Evolutionary conservation across 371 early-diverging fungal species (phyloP), one percentile per base, ranked within the genome.

Genomic region (Dinochytrium kinnereticum): DNA sequence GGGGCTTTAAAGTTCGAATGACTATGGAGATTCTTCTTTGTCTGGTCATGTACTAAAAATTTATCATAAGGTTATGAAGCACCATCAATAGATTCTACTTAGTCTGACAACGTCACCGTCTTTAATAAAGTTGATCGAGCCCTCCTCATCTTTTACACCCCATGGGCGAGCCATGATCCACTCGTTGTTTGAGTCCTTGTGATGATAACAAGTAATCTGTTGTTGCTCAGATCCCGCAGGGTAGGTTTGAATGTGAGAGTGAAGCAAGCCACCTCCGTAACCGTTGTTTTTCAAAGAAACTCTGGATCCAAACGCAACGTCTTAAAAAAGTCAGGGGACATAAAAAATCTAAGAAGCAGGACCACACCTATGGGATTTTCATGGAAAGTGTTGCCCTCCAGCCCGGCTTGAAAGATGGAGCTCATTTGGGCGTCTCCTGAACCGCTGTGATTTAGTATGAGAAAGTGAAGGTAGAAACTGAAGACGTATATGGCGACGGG

Each of bases 351-450:
- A 64, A 39, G 28, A 38, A 67, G 33, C 28, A 64, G 36, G n/a
- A 39, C 19, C 31, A 36, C 0, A 82, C 83, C 51, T 86, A 96
- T 84, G 17, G 98, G 98, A 76, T 94, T 95, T 51, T 87, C 76
- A 36, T 82, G 77, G 64, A 98, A 90, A 34, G 86, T 85, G 81
- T 89, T 98, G 19, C 98, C 98, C 38, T 86, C 75, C n/a, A 99
- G 86, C 2, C 90, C 87, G 1, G 98, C 94, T 80, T 99, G 99
- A 86, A 99, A 99, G 21, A 98, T 82, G 5, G 97, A 96, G 79
- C 96, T 94, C 99, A 99, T 99, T 71, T 95, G 95, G 10, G 96
- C 95, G 84, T 99, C 99, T 24, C 99, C 99, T 13, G 93, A 83
- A 0, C 99, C 98, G 72, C 91, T 91, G 64, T 87, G 88, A 77